phyloP scores from a whole-genome alignment of 176 grass and related monocot genomes.

The Musa troglodytarum region DNA sequence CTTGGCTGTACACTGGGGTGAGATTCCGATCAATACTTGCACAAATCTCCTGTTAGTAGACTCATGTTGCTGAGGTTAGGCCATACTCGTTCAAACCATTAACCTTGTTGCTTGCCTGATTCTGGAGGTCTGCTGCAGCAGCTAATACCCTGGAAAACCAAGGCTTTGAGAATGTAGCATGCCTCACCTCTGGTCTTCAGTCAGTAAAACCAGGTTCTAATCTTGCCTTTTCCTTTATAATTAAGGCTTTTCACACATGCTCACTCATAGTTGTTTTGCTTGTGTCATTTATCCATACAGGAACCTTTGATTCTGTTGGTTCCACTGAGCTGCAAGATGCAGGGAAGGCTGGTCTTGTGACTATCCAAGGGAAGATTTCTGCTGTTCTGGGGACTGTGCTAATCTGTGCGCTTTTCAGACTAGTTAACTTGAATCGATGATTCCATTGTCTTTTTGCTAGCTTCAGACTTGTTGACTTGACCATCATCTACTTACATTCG shows the following conservation, averaged over 20 bases:
- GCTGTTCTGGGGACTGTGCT: conserved; percentile 67
- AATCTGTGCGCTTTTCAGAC: conserved; percentile 47
- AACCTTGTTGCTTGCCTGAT: neutral
- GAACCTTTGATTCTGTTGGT: conserved; percentile 62
- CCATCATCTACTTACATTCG: neutral
- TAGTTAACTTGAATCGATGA: neutral
- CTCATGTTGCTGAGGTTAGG: neutral
- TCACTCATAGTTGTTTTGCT: neutral
- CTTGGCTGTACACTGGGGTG: no score
- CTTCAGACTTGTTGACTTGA: neutral
- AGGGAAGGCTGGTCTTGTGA: conserved; percentile 78
- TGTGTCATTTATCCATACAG: conserved; percentile 21
- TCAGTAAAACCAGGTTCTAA: conserved; percentile 66
- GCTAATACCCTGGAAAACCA: conserved; percentile 55
- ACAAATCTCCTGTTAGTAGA: neutral
- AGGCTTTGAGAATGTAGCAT: conserved; percentile 76
- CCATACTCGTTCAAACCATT: neutral
- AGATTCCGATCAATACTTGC: no score
- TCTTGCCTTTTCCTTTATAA: neutral
- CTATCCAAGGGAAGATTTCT: conserved; percentile 87
- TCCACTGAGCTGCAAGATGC: conserved; percentile 66
- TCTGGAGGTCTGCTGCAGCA: conserved; percentile 69
- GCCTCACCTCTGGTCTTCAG: conserved; percentile 79
- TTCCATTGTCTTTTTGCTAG: neutral
- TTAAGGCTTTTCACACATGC: neutral